Evolutionary conservation across 305 asterid species (phyloP).

Genomic region (Nicotiana rustica): DNA sequence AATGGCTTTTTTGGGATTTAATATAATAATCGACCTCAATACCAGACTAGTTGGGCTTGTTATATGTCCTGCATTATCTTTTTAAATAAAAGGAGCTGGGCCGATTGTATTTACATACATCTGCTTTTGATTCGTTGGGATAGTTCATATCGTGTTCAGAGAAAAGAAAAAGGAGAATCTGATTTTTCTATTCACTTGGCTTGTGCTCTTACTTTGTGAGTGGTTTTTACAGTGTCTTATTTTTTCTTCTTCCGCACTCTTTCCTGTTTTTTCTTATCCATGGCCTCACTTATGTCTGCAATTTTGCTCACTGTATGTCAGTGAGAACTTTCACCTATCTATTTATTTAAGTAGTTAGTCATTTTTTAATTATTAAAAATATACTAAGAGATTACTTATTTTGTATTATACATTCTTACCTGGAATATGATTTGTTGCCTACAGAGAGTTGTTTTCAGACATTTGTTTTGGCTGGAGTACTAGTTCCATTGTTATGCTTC

Average conservation of each 20-base stretch:
- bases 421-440: neutral
- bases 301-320: neutral
- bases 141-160: neutral
- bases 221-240: neutral
- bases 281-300: neutral
- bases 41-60: neutral
- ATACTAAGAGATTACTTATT: neutral
- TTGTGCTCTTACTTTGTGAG: neutral
- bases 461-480: constrained; percentile 12
- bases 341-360: constrained; percentile 2
- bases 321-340: neutral
- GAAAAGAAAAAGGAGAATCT: neutral
- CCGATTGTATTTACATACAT: neutral
- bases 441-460: neutral
- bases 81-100: neutral
- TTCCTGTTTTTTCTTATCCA: neutral
- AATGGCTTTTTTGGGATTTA: neutral
- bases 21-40: neutral
- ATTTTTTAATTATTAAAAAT: neutral
- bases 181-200: neutral
- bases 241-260: neutral
- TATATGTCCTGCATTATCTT: neutral
- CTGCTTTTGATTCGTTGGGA: neutral
- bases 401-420: neutral
- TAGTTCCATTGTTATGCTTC: neutral